phyloP scores from a whole-genome alignment of 2,329 filamentous ascomycete species.

The Stagonosporopsis vannaccii region DNA sequence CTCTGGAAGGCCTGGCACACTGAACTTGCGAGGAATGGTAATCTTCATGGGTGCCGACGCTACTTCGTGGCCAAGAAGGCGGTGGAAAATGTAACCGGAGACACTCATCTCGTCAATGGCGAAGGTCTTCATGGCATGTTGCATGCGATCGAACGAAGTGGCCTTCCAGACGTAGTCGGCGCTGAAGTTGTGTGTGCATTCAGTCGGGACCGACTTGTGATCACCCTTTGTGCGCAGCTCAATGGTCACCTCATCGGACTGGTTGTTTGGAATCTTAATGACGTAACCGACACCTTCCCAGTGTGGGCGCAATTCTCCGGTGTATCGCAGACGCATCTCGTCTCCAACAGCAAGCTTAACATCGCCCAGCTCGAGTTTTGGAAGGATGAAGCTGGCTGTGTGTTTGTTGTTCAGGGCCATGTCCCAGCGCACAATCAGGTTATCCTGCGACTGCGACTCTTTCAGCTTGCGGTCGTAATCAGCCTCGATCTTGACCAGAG shows the following conservation, averaged over 20 bases:
- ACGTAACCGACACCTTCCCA: conserved; percentile 99
- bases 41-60: conserved; percentile 95
- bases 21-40: conserved; percentile 94
- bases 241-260: conserved; percentile 95
- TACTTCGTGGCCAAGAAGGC: conserved; percentile 92
- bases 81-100: conserved; percentile 98
- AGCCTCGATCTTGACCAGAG: conserved; percentile 97
- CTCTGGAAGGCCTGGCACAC: conserved; percentile 90
- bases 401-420: conserved; percentile 97
- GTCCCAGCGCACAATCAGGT: conserved; percentile 93
- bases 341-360: conserved; percentile 98
- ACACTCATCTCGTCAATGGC: conserved; percentile 98
- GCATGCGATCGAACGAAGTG: conserved; percentile 99
- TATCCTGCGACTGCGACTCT: conserved; percentile 96
- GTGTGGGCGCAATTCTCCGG: conserved; percentile 85
- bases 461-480: conserved; percentile 99
- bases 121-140: conserved; percentile 98
- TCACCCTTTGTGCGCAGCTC: conserved; percentile 94
- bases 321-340: conserved; percentile 97
- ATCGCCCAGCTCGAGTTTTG: conserved; percentile 96
- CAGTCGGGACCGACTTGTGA: conserved; percentile 93
- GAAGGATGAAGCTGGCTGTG: conserved; percentile 90
- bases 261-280: conserved; percentile 99
- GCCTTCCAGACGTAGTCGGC: conserved; percentile 99
- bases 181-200: conserved; percentile 97